Conservation (phyloP, 2,329 filamentous ascomycete genomes). For the Trichoderma lentiforme region DNA sequence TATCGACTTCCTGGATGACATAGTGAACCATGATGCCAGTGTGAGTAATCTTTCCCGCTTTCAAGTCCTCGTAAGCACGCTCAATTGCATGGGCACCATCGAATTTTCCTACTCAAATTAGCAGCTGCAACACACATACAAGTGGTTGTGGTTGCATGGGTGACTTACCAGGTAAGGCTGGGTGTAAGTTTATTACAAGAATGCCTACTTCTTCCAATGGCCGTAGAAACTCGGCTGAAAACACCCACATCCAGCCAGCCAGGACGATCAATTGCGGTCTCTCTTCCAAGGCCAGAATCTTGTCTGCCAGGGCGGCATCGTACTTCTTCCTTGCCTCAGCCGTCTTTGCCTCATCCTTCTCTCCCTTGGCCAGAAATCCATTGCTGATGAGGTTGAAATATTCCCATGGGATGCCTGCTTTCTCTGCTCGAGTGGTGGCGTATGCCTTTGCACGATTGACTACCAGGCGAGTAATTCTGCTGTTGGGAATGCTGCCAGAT, state of each 20-base stretch:
- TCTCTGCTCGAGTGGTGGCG: slow-evolving; percentile 40
- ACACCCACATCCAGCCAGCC: slow-evolving; percentile 84
- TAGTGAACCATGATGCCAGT: slow-evolving; percentile 91
- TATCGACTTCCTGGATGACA: slow-evolving; percentile 53
- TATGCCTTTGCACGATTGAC: slow-evolving; percentile 49
- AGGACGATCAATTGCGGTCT: slow-evolving; percentile 73
- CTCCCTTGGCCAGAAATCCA: slow-evolving; percentile 58
- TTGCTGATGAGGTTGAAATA: slow-evolving; percentile 81
- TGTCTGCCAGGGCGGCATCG: slow-evolving; percentile 68
- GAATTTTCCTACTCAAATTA: slow-evolving; percentile 55
- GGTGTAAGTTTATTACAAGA: slow-evolving; percentile 75
- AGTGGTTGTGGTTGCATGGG: not conserved
- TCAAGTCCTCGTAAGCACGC: slow-evolving; percentile 70
- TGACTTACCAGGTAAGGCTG: not conserved
- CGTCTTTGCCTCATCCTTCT: slow-evolving; percentile 39
- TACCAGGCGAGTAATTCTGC: slow-evolving; percentile 44
- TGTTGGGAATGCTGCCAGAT: slow-evolving; percentile 38
- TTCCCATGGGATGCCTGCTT: slow-evolving; percentile 61
- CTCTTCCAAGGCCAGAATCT: slow-evolving; percentile 55
- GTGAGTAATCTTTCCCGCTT: slow-evolving; percentile 58
- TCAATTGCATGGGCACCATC: slow-evolving; percentile 77
- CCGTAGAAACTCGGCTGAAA: slow-evolving; percentile 65
- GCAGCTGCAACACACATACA: not conserved
- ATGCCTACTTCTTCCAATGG: slow-evolving; percentile 62
- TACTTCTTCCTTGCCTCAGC: slow-evolving; percentile 58